phyloP scores from a whole-genome alignment of 2,329 filamentous ascomycete genomes.

The Aspergillus arachidicola region DNA sequence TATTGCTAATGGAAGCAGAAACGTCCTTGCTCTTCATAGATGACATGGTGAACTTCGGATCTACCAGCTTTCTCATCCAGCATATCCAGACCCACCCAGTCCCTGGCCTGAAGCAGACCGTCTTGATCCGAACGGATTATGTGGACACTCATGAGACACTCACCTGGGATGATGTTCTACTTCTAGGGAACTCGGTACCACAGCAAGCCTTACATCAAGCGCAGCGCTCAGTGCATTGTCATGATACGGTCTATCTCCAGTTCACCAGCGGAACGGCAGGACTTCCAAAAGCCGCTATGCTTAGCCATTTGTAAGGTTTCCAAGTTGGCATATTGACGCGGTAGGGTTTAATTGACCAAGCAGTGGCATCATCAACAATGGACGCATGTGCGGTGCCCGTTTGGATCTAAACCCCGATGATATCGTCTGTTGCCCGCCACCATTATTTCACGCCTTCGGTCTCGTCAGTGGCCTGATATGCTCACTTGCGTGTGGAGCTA shows the following conservation, averaged over 20 bases:
- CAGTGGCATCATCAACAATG: background rate
- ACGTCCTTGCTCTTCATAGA: conserved; percentile 40
- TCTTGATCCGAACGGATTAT: background rate
- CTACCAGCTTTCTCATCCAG: conserved; percentile 46
- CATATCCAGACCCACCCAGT: conserved; percentile 50
- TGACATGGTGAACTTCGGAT: conserved; percentile 47
- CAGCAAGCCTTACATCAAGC: background rate
- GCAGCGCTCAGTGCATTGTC: background rate
- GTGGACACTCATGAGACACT: background rate
- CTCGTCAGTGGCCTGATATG: conserved; percentile 70
- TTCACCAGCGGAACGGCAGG: conserved; percentile 70
- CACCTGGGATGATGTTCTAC: background rate
- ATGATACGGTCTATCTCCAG: conserved; percentile 45
- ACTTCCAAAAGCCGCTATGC: conserved; percentile 67
- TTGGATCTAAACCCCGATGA: conserved; percentile 65
- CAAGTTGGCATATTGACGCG: conserved; percentile 8
- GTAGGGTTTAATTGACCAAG: background rate
- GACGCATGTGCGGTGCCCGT: conserved; percentile 59
- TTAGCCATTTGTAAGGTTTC: conserved; percentile 63
- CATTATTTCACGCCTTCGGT: conserved; percentile 78
- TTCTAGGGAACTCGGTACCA: background rate
- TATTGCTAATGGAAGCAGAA: background rate
- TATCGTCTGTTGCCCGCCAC: conserved; percentile 72
- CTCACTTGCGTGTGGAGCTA: conserved; percentile 67
- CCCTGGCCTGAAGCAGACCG: conserved; percentile 12